Base-by-base conservation (phyloP, 306 rosid genomes). In the Cicer yamashitae region DNA sequence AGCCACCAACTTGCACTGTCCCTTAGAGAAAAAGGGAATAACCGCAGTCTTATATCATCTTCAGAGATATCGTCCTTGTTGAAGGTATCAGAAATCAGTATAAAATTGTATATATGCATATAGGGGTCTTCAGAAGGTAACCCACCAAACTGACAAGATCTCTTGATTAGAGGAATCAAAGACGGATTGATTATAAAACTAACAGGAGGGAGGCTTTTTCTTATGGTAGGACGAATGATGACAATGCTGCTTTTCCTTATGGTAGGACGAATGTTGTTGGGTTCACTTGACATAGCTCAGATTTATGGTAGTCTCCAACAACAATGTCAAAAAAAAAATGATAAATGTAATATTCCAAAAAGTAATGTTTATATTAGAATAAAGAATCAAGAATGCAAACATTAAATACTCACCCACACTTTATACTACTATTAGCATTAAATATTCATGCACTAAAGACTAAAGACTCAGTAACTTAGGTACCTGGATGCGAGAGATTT, bases 201-300 rank as follows among this genome's bases (percentile, higher is more conserved):
- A 18, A 18, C 20, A 18, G 20, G 1, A 18, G 68, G 68, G 1
- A 15, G 48, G 48, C 20, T 18, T 18, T 18, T 0, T 18, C 20
- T 18, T 18, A 18, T 18, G 20, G n/a, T n/a, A n/a, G n/a, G n/a
- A n/a, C n/a, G n/a, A n/a, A n/a, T n/a, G n/a, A n/a, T n/a, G n/a
- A 62, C 68, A 62, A 62, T 62, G 68, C 47, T 2, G 68, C 68
- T 62, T 39, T 15, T 1, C 13, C n/a, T n/a, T n/a, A n/a, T n/a
- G n/a, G 20, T 18, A 18, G 20, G 20, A 18, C 20, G 12, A 37
- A 30, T 63, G 15, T 8, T 14, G 39, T 3, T 9, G 1, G 47
- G 20, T 63, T 63, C 25, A 15, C 39, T 13, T 39, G 69, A 7
- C 69, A 63, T 63, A 14, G 69, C 48, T 63, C 7, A 39, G 48